Evolutionary conservation across 164 flowering plant species (phyloP).

Genomic region (Chimonanthus salicifolius): DNA sequence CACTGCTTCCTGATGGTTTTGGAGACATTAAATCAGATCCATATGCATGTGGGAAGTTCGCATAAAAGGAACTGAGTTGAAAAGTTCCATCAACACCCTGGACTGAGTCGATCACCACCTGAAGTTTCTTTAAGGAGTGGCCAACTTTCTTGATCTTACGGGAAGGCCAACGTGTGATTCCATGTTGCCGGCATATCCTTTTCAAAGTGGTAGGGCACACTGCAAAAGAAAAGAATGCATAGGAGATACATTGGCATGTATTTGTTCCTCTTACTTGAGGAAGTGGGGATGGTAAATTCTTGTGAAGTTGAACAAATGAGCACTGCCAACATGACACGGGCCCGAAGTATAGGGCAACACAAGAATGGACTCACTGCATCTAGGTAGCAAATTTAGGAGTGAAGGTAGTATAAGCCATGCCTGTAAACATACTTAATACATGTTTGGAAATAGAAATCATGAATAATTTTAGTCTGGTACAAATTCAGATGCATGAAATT

Average conservation of each 20-base stretch:
- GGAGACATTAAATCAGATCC: conserved; percentile 35
- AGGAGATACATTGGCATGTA: background rate
- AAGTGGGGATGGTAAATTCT: no score
- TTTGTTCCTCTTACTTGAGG: no score
- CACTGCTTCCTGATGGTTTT: conserved; percentile 31
- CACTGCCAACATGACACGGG: no score
- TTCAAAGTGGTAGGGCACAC: conserved; percentile 91
- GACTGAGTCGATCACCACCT: conserved; percentile 76
- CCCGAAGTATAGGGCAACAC: background rate
- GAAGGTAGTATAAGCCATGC: background rate
- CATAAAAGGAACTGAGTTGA: conserved; percentile 55
- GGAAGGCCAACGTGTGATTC: conserved; percentile 86
- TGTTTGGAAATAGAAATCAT: background rate
- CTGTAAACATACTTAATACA: background rate
- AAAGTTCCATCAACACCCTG: conserved; percentile 63
- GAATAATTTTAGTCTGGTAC: no score
- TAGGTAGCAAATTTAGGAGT: background rate
- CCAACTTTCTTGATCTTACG: conserved; percentile 86
- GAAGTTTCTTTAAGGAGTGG: conserved; percentile 71
- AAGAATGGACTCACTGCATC: background rate
- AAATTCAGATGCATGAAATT: background rate
- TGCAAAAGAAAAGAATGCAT: conserved; percentile 25
- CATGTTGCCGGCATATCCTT: conserved; percentile 88
- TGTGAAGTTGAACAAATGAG: no score
- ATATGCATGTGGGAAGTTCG: conserved; percentile 49